Evolutionary conservation across 768 basidiomycete species (phyloP), one percentile per base, ranked within the genome.

Genomic region (Trametes punicea): DNA sequence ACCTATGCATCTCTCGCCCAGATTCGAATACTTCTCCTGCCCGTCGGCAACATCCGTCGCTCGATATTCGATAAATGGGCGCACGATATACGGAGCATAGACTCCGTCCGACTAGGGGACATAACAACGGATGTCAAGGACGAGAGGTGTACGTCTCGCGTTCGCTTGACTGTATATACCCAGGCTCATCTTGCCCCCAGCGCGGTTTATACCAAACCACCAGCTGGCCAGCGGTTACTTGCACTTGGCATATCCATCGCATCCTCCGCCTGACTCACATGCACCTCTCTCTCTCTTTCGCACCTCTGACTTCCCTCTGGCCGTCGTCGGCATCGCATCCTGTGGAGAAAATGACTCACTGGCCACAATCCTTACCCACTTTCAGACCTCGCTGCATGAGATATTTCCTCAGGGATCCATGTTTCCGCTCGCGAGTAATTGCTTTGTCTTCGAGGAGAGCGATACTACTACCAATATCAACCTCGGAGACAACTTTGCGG

Each of bases 1-100:
- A 76, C 83, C 13, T 94, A 92, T 66, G 87, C 85, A 21, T 89
- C 90, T 18, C 81, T 96, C 44, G 93, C 91, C 18, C 90, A 91
- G 68, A 77, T 98, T 54, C 85, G 81, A 55, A 81, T 98, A 45
- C 81, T 98, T 18, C 80, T 98, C 56, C 71, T 97, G 15, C 95
- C 96, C 15, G 84, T 98, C 10, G 92, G 93, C 33, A 71, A 81
- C 6, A 89, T 97, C 60, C 74, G 82, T 1, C 77, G 78, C 38
- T 62, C 80, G n/a, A 74, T 79, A 2, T 97, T 90, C 67, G 84
- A 92, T 46, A 78, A 77, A 60, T 92, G 88, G 77, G 81, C 85
- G 4, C 71, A 77, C 29, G 84, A 93, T 63, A 83, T 98, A 54
- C 78, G 84, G 46, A 79, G 79, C 20, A 85, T 94, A 61, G 83